phyloP scores from a whole-genome alignment of 108 stramenopile species.

The Pelagomonas calceolata region DNA sequence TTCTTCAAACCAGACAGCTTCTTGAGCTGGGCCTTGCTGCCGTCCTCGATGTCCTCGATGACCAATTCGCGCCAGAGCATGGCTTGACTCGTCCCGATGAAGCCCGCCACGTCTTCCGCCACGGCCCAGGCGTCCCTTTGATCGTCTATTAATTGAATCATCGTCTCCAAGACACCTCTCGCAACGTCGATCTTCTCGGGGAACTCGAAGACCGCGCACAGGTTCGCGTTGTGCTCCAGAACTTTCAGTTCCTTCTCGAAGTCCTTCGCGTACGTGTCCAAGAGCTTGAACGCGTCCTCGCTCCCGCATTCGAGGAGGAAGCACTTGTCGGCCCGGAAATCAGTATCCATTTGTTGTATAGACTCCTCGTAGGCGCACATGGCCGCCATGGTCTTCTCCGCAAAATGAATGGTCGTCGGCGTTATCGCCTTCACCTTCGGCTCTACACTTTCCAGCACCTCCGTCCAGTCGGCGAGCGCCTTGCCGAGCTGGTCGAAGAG shows the following conservation, averaged over 20 bases:
- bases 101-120: constrained; percentile 33
- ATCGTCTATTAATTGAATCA: constrained; percentile 29
- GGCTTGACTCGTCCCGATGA: constrained; percentile 38
- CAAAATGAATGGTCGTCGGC: constrained; percentile 48
- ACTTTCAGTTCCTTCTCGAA: constrained; percentile 28
- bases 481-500: constrained; percentile 38
- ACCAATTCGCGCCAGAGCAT: constrained; percentile 51
- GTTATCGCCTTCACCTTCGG: constrained; percentile 34
- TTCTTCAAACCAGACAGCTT: constrained; percentile 45
- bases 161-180: constrained; percentile 19
- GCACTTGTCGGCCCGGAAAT: constrained; percentile 34
- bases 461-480: constrained; percentile 35
- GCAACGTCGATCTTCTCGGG: constrained; percentile 39
- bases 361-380: constrained; percentile 44
- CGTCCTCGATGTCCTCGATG: constrained; percentile 55
- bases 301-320: constrained; percentile 14
- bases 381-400: constrained; percentile 43
- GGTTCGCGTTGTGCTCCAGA: constrained; percentile 40
- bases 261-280: constrained; percentile 28
- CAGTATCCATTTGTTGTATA: constrained; percentile 32
- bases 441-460: constrained; percentile 35
- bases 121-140: constrained; percentile 56
- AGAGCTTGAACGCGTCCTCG: constrained; percentile 21
- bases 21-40: constrained; percentile 49
- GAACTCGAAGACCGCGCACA: constrained; percentile 59